These are phyloP conservation scores for Macrophomina tecta DNA, from an alignment of 2,329 filamentous ascomycete species.

Conservation along the genomic window DNA sequence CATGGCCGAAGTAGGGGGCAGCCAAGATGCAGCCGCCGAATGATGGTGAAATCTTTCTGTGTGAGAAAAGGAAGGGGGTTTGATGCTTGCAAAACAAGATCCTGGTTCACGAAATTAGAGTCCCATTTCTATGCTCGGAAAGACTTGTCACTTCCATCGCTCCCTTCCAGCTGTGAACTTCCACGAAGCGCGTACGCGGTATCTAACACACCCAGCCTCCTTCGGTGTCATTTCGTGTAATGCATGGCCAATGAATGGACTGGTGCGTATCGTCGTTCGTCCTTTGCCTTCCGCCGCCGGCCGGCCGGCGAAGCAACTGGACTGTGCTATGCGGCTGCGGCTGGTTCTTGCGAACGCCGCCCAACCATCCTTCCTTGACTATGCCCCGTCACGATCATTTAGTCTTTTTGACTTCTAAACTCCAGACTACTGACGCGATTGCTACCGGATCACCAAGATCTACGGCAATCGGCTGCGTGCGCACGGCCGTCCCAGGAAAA, in stretches of 20 bases:
- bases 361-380: too few species aligned
- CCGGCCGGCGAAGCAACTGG: not conserved
- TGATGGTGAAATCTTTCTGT: not conserved
- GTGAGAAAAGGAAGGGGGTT: not conserved
- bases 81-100: not conserved
- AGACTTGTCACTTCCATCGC: not conserved
- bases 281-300: not conserved
- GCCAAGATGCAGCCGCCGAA: not conserved
- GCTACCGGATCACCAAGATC: not conserved
- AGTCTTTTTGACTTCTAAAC: too few species aligned
- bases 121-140: not conserved
- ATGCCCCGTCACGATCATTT: too few species aligned
- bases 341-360: too few species aligned
- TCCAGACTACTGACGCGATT: not conserved
- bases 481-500: not conserved
- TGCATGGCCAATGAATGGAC: not conserved
- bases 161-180: not conserved
- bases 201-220: not conserved
- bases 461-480: not conserved
- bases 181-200: not conserved
- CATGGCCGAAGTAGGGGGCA: conserved; percentile 8
- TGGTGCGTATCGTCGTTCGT: not conserved
- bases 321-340: too few species aligned
- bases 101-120: not conserved
- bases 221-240: not conserved